Conservation (phyloP, 2,329 filamentous ascomycete species). For the Iodosphaeria phyllophila region DNA sequence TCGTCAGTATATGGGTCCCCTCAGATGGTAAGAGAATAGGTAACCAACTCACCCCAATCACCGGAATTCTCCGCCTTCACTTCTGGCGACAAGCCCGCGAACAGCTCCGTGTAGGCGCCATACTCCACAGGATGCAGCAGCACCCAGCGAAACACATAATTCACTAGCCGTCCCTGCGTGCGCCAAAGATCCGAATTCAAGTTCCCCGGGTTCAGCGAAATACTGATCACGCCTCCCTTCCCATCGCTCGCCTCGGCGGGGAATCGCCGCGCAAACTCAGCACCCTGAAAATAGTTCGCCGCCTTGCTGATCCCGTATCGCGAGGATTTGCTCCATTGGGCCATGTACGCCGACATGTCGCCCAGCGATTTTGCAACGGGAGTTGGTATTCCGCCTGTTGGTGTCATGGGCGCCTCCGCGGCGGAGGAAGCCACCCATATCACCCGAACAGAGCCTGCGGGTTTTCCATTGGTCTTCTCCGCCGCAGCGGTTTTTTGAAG, state of each 20-base stretch:
- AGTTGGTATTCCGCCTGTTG: constrained; percentile 9
- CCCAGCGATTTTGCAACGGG: constrained; percentile 9
- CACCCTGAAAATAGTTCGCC: constrained; percentile 11
- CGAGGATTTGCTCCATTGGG: constrained; percentile 4
- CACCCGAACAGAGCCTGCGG: constrained; percentile 8
- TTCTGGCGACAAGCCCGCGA: constrained; percentile 17
- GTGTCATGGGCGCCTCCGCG: constrained; percentile 8
- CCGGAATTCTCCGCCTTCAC: constrained; percentile 14
- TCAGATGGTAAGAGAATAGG: neutral
- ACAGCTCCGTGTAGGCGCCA: constrained; percentile 24
- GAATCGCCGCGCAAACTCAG: constrained; percentile 10
- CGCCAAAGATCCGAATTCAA: constrained; percentile 11
- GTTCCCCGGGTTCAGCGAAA: constrained; percentile 12
- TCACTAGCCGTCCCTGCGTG: constrained; percentile 5
- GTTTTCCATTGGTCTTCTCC: constrained; percentile 2
- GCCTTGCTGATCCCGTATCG: constrained; percentile 13
- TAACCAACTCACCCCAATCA: constrained; percentile 9
- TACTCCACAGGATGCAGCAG: constrained; percentile 7
- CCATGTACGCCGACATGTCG: neutral
- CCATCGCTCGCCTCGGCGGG: constrained; percentile 7
- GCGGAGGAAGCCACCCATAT: constrained; percentile 13
- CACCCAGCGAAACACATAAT: neutral
- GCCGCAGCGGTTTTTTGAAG: constrained; percentile 8
- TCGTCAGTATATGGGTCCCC: neutral
- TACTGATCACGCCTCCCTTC: constrained; percentile 8